These are phyloP conservation scores for Microsporum audouinii DNA, from an alignment of 2,329 filamentous ascomycete genomes.

Conservation along the genomic window DNA sequence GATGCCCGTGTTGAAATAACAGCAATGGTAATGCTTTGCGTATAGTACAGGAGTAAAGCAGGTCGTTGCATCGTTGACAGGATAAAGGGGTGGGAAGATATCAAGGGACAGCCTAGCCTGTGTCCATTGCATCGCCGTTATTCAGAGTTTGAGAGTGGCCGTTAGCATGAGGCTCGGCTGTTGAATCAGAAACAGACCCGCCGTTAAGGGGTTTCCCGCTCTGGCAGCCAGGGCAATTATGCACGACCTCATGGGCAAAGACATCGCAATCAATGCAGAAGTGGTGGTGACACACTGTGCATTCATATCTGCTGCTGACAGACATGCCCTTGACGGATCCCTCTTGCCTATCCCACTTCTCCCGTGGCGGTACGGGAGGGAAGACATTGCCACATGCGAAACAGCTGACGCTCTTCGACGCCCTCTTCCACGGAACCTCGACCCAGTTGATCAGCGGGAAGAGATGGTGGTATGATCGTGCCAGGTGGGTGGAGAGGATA, in stretches of 20 bases:
- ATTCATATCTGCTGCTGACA: constrained; percentile 80
- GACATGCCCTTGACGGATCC: constrained; percentile 52
- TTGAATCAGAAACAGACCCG: neutral
- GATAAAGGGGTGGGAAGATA: neutral
- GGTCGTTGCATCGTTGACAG: neutral
- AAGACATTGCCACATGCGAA: constrained; percentile 68
- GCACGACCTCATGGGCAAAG: constrained; percentile 83
- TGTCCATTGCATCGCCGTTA: constrained; percentile 13
- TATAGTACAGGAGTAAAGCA: neutral
- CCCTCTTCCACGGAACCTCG: constrained; percentile 73
- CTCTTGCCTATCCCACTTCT: constrained; percentile 26
- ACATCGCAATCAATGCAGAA: constrained; percentile 98
- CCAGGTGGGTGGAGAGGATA: constrained; percentile 85
- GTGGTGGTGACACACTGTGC: constrained; percentile 72
- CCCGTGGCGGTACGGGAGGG: constrained; percentile 39
- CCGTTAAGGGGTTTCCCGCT: constrained; percentile 22
- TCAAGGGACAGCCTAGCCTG: constrained; percentile 3
- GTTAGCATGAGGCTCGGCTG: constrained; percentile 1
- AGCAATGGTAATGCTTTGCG: neutral
- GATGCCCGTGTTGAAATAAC: neutral
- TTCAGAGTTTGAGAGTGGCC: constrained; percentile 3
- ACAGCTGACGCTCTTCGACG: constrained; percentile 53
- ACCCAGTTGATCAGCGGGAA: constrained; percentile 85
- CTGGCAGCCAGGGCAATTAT: constrained; percentile 90
- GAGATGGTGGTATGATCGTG: constrained; percentile 84